Conservation (phyloP, 371 early-diverging fungal genomes). For the Parasitella parasitica region DNA sequence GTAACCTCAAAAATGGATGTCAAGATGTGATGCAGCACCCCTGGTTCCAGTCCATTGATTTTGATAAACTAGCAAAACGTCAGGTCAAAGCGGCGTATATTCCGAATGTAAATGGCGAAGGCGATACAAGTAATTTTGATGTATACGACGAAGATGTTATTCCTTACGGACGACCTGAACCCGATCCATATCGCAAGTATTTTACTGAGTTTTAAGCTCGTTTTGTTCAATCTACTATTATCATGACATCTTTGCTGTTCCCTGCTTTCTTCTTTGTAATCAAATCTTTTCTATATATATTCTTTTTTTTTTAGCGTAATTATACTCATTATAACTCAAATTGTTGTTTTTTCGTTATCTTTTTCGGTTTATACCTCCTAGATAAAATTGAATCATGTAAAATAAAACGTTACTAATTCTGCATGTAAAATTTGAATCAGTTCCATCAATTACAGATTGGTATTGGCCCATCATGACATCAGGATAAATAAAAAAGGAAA, state of each 20-base stretch:
- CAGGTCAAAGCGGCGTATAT: slow-evolving; percentile 86
- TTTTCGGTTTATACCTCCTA: background rate
- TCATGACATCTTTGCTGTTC: background rate
- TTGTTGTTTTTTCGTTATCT: background rate
- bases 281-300: background rate
- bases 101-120: slow-evolving; percentile 75
- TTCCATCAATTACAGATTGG: background rate
- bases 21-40: slow-evolving; percentile 88
- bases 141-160: slow-evolving; percentile 77
- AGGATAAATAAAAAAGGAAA: background rate
- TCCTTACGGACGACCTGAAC: slow-evolving; percentile 39
- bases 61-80: slow-evolving; percentile 69
- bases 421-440: background rate
- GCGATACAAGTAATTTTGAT: slow-evolving; percentile 94
- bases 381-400: background rate
- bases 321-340: background rate
- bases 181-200: slow-evolving; percentile 29
- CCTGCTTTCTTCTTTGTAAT: background rate
- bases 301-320: background rate
- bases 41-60: slow-evolving; percentile 95
- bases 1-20: slow-evolving; percentile 83
- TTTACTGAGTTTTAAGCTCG: slow-evolving; percentile 26
- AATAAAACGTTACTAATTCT: background rate
- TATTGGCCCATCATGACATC: background rate
- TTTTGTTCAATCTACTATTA: background rate